Percentiles rank a stretch among this genome's conserved stretches.
Evolutionary conservation across 1,139 yeast genomes (phyloP).

Genomic region (Yamadazyma kanchanaburiensis): DNA sequence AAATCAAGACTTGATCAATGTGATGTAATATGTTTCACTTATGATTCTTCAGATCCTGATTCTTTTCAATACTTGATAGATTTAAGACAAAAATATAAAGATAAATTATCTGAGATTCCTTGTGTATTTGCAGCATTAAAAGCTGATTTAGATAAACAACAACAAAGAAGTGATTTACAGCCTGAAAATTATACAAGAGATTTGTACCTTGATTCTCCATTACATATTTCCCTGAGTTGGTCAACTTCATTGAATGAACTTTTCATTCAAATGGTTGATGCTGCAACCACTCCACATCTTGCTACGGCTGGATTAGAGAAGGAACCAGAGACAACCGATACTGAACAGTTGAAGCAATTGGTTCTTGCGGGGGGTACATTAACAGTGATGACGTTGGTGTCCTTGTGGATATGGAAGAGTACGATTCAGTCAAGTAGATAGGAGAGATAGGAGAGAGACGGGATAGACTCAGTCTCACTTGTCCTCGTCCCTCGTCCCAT

Average conservation of each 20-base stretch:
- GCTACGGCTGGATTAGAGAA: slow-evolving; percentile 82
- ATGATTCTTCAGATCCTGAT: slow-evolving; percentile 95
- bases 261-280: slow-evolving; percentile 83
- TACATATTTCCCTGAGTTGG: slow-evolving; percentile 91
- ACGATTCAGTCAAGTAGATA: slow-evolving; percentile 13
- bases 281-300: slow-evolving; percentile 72
- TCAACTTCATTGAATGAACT: slow-evolving; percentile 79
- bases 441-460: too few species aligned
- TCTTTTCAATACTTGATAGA: slow-evolving; percentile 82
- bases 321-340: slow-evolving; percentile 51
- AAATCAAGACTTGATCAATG: slow-evolving; percentile 72
- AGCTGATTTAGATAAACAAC: slow-evolving; percentile 94
- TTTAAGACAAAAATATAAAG: slow-evolving; percentile 54
- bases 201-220: slow-evolving; percentile 58
- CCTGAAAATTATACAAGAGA: slow-evolving; percentile 84
- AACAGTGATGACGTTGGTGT: slow-evolving; percentile 56
- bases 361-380: slow-evolving; percentile 65
- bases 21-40: slow-evolving; percentile 84
- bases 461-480: too few species aligned
- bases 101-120: slow-evolving; percentile 64
- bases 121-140: slow-evolving; percentile 86
- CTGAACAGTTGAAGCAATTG: slow-evolving; percentile 45
- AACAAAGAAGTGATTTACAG: slow-evolving; percentile 78
- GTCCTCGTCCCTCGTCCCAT: too few species aligned
- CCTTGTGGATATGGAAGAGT: slow-evolving; percentile 61